Conservation (phyloP, 148 eudicot species). For the Chenopodium berlandieri region DNA sequence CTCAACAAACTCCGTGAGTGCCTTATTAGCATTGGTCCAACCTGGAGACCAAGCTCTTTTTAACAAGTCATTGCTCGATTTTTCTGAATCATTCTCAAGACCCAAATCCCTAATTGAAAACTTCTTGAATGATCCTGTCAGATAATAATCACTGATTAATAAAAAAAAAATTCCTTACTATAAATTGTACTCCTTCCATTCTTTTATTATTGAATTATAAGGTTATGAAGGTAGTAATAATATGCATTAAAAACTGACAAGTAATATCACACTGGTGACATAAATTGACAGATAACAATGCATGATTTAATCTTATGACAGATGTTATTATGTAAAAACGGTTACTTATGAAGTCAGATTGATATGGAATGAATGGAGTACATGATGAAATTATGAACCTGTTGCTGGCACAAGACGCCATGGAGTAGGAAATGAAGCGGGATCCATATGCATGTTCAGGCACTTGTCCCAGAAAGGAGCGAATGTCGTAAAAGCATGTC, state of each 20-base stretch:
- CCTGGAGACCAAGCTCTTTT: conserved; percentile 97
- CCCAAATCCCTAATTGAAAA: conserved; percentile 70
- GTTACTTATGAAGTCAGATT: background rate
- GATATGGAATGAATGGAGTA: background rate
- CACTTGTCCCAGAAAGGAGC: conserved; percentile 79
- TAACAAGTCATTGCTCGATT: conserved; percentile 80
- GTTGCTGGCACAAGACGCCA: conserved; percentile 59
- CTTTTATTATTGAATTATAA: no score
- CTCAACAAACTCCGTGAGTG: conserved; percentile 66
- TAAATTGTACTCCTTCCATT: background rate
- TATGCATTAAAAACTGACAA: no score
- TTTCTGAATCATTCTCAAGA: conserved; percentile 83
- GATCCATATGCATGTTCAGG: conserved; percentile 53
- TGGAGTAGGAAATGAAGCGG: conserved; percentile 68
- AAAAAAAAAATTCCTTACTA: background rate
- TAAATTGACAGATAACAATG: background rate
- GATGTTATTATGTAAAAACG: no score
- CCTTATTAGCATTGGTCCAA: conserved; percentile 81
- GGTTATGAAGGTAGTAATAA: no score
- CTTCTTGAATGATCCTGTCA: conserved; percentile 48
- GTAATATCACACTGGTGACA: background rate
- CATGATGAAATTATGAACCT: conserved; percentile 34
- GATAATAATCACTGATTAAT: conserved; percentile 1
- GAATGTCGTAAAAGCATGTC: conserved; percentile 73
- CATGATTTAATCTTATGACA: background rate